phyloP scores from a whole-genome alignment of 1,284 basidiomycete genomes.

The Gomphus sp. region DNA sequence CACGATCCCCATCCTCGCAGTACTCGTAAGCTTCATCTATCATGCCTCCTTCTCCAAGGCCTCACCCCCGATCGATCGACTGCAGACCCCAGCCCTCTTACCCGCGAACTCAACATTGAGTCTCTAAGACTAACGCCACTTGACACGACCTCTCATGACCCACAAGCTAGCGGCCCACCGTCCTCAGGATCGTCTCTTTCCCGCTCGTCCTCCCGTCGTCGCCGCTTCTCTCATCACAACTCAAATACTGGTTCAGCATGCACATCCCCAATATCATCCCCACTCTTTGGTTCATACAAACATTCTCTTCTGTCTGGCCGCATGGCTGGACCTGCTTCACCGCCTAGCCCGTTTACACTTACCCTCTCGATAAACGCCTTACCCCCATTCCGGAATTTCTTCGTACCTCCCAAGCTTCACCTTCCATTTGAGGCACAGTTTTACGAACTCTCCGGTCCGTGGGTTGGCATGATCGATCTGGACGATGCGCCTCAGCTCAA shows the following conservation, averaged over 20 bases:
- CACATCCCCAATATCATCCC: constrained; percentile 6
- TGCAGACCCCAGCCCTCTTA: constrained; percentile 8
- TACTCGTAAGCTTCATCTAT: not conserved
- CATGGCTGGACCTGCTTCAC: constrained; percentile 8
- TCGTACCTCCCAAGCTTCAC: constrained; percentile 11
- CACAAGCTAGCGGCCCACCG: constrained; percentile 5
- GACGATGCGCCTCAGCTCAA: constrained; percentile 8
- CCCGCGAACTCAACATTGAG: constrained; percentile 9
- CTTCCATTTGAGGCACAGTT: constrained; percentile 10
- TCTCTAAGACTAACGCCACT: constrained; percentile 7
- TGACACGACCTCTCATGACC: not conserved
- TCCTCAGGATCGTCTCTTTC: constrained; percentile 4
- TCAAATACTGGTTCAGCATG: not conserved
- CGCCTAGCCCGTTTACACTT: constrained; percentile 9
- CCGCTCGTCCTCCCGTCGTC: constrained; percentile 5
- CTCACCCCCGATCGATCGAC: not conserved
- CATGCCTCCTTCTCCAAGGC: no score
- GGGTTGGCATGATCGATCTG: constrained; percentile 11
- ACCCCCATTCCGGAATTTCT: constrained; percentile 8
- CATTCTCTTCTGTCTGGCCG: constrained; percentile 12
- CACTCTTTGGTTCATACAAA: constrained; percentile 12
- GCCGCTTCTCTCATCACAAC: constrained; percentile 1
- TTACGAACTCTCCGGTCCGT: constrained; percentile 13
- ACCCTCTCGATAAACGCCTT: constrained; percentile 6
- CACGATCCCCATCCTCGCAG: not conserved